Evolutionary conservation across 495 filamentous ascomycete genomes (phyloP), one percentile per base, ranked within the genome.

Genomic region (Beverwykella pulmonaria): DNA sequence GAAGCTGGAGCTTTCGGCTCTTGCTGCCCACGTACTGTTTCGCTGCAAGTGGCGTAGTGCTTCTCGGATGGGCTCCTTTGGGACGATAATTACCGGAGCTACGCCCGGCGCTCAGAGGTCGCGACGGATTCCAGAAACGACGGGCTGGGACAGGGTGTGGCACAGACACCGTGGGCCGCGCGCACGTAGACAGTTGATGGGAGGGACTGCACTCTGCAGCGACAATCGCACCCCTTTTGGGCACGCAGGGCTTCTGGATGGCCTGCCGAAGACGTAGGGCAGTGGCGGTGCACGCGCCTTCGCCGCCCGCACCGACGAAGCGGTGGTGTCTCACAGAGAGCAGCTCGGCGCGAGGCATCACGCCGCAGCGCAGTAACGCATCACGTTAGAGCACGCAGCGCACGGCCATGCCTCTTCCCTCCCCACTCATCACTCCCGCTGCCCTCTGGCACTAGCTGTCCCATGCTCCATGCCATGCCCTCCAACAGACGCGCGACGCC

Each of bases 151-250:
- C 61, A 48, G 61, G 48, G 67, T 69, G 67, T 61, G 54, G 64
- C 61, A 60, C 27, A 26, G 29, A 26, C 25, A 1, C 47, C 23
- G 56, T 48, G 46, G 19, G 26, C 32, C 26, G 50, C 47, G 27
- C 47, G 53, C 53, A 2, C 61, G 26, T n/a, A 20, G 47, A n/a
- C 36, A 12, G 10, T 25, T n/a, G n/a, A n/a, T n/a, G n/a, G n/a
- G n/a, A n/a, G n/a, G n/a, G n/a, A n/a, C n/a, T n/a, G n/a, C n/a
- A n/a, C n/a, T n/a, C n/a, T 25, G 14, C 49, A 55, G 27, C 29
- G 68, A 63, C 58, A 63, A 71, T 71, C 68, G 50, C 48, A 56
- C 20, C 63, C 61, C 12, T 23, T 63, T 71, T 39, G 68, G 54
- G 53, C 19, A 32, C 25, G 27, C 29, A 2, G 53, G 20, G 53